These are phyloP conservation scores for Cyberlindnera lachancei DNA, from an alignment of 805 yeast species.

Conservation along the genomic window DNA sequence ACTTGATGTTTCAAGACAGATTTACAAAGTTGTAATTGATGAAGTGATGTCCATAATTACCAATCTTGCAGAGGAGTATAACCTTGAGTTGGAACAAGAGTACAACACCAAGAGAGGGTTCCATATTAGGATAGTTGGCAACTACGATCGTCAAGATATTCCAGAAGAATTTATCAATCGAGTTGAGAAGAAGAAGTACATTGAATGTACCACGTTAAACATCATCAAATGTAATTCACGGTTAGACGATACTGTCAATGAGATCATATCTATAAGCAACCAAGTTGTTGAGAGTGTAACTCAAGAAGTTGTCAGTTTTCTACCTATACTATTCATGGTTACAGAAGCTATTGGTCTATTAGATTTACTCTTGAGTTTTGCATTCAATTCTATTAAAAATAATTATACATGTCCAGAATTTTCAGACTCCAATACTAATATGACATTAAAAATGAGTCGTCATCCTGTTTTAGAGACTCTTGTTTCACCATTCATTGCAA, in stretches of 20 bases:
- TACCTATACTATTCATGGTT: conserved; percentile 32
- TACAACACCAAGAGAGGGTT: conserved; percentile 34
- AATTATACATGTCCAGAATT: conserved; percentile 32
- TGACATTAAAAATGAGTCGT: conserved; percentile 25
- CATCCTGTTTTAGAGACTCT: conserved; percentile 36
- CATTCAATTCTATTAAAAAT: conserved; percentile 19
- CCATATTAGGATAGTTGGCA: conserved; percentile 25
- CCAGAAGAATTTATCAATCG: conserved; percentile 30
- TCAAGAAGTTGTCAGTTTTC: conserved; percentile 18
- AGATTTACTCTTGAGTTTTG: conserved; percentile 32
- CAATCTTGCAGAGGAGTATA: conserved; percentile 17
- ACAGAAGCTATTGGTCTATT: conserved; percentile 37
- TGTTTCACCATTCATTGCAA: conserved; percentile 26
- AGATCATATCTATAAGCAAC: conserved; percentile 36
- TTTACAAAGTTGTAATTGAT: conserved; percentile 31
- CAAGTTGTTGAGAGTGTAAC: conserved; percentile 28
- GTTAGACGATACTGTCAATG: conserved; percentile 31
- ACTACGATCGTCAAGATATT: conserved; percentile 13
- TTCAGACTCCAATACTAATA: conserved; percentile 22
- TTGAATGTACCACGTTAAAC: conserved; percentile 35
- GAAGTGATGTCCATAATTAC: conserved; percentile 27
- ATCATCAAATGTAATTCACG: conserved; percentile 34
- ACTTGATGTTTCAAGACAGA: conserved; percentile 35
- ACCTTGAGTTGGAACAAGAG: conserved; percentile 23
- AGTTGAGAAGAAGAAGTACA: conserved; percentile 21